phyloP scores from a whole-genome alignment of 2,329 filamentous ascomycete species.

The Botryosphaeria dothidea region DNA sequence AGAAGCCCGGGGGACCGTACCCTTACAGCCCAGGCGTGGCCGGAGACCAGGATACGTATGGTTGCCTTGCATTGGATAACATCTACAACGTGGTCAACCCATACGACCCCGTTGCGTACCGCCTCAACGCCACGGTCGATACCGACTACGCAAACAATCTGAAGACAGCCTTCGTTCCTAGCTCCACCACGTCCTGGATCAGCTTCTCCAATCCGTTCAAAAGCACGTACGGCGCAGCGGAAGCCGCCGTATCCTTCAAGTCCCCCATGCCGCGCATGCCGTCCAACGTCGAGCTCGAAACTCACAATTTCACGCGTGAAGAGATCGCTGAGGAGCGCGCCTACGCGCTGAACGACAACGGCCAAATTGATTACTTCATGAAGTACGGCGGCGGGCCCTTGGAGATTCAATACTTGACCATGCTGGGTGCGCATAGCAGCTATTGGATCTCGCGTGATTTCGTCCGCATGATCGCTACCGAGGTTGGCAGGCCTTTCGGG shows the following conservation, averaged over 20 bases:
- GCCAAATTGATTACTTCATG: conserved; percentile 89
- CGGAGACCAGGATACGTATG: conserved; percentile 79
- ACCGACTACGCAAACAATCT: conserved; percentile 74
- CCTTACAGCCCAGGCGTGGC: conserved; percentile 58
- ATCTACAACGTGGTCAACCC: conserved; percentile 89
- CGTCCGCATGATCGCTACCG: conserved; percentile 84
- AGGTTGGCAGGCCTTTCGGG: conserved; percentile 76
- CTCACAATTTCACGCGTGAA: conserved; percentile 90
- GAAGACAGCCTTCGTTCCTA: conserved; percentile 77
- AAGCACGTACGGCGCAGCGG: conserved; percentile 26
- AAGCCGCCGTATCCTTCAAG: conserved; percentile 36
- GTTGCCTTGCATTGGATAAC: conserved; percentile 91
- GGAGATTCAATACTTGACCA: conserved; percentile 95
- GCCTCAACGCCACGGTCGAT: conserved; percentile 89
- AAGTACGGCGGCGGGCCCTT: conserved; percentile 81
- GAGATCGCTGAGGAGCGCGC: conserved; percentile 90
- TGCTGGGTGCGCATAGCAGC: conserved; percentile 91
- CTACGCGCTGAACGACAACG: conserved; percentile 89
- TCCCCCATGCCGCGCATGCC: conserved; percentile 40
- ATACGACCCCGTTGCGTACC: conserved; percentile 82
- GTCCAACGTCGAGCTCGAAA: conserved; percentile 78
- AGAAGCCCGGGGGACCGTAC: conserved; percentile 73
- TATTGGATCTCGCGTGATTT: conserved; percentile 92
- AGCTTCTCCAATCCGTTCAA: conserved; percentile 43
- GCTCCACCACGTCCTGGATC: conserved; percentile 57